Conservation (phyloP, 768 basidiomycete species). For the Artomyces pyxidatus region DNA sequence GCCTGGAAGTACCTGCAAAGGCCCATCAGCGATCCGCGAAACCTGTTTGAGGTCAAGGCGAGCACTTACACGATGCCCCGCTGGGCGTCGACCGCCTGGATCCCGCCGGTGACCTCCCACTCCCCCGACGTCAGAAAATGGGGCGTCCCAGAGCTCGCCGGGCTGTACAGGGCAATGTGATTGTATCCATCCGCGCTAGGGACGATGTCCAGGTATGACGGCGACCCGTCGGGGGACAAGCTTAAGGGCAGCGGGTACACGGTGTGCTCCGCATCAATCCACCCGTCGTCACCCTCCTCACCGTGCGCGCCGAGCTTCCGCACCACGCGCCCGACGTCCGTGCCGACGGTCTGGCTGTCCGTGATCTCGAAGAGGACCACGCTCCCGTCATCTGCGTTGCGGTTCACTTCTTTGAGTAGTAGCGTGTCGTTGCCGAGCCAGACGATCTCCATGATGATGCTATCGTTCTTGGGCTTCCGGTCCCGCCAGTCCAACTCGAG, state of each 20-base stretch:
- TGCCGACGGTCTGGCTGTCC: constrained; percentile 17
- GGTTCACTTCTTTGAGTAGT: constrained; percentile 80
- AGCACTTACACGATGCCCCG: constrained; percentile 63
- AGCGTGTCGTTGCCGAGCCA: constrained; percentile 79
- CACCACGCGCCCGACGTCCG: constrained; percentile 45
- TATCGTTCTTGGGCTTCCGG: constrained; percentile 48
- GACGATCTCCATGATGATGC: constrained; percentile 72
- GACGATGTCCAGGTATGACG: constrained; percentile 86
- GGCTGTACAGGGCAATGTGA: constrained; percentile 88
- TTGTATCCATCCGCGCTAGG: constrained; percentile 78
- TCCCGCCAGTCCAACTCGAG: constrained; percentile 60
- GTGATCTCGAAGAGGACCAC: constrained; percentile 68
- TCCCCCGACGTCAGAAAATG: constrained; percentile 78
- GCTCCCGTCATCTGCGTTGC: constrained; percentile 73
- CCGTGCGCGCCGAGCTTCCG: constrained; percentile 74
- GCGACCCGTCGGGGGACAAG: constrained; percentile 33
- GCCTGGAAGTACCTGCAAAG: constrained; percentile 78
- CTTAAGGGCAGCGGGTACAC: constrained; percentile 47
- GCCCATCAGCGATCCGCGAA: constrained; percentile 6
- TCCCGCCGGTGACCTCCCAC: constrained; percentile 82
- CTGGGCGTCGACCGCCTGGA: constrained; percentile 62
- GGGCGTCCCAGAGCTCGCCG: constrained; percentile 60
- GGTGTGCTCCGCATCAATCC: constrained; percentile 76
- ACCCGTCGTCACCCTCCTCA: constrained; percentile 86
- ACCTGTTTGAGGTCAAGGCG: constrained; percentile 1